Conservation (phyloP, 2,329 filamentous ascomycete genomes). For the Aspergillus fijiensis region DNA sequence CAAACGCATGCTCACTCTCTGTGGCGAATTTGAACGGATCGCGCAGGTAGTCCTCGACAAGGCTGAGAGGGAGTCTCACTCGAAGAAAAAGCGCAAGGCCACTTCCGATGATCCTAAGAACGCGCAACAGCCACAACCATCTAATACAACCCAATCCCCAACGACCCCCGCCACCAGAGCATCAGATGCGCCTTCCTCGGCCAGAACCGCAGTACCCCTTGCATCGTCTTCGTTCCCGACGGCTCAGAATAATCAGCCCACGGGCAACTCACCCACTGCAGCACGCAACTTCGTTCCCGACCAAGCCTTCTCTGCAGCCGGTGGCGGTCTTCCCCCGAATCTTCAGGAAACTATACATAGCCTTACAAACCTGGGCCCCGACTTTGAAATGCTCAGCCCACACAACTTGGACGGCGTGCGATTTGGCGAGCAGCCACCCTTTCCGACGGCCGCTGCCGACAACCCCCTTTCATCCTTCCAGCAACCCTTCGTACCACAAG, state of each 20-base stretch:
- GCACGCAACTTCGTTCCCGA: constrained; percentile 26
- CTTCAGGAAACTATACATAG: constrained; percentile 28
- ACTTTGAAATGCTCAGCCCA: constrained; percentile 42
- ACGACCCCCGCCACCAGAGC: constrained; percentile 29
- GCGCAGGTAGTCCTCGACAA: constrained; percentile 88
- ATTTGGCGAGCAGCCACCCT: constrained; percentile 33
- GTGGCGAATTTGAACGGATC: constrained; percentile 94
- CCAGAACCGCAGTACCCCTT: constrained; percentile 20
- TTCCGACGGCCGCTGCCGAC: constrained; percentile 30
- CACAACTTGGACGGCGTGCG: constrained; percentile 33
- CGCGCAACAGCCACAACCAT: constrained; percentile 18
- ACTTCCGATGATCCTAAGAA: constrained; percentile 50
- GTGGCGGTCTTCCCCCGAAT: constrained; percentile 22
- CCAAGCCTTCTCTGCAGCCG: constrained; percentile 23
- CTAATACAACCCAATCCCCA: constrained; percentile 15
- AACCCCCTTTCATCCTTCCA: constrained; percentile 58
- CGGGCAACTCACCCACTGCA: constrained; percentile 17
- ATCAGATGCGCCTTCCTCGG: constrained; percentile 17
- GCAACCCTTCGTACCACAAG: constrained; percentile 86
- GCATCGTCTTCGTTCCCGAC: constrained; percentile 27
- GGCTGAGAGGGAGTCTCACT: constrained; percentile 78
- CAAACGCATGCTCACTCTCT: constrained; percentile 89
- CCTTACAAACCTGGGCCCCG: constrained; percentile 33
- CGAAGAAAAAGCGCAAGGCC: constrained; percentile 80
- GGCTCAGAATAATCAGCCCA: constrained; percentile 17